These are phyloP conservation scores for Pythium brassicae DNA, from an alignment of 352 stramenopile species.

Conservation along the genomic window DNA sequence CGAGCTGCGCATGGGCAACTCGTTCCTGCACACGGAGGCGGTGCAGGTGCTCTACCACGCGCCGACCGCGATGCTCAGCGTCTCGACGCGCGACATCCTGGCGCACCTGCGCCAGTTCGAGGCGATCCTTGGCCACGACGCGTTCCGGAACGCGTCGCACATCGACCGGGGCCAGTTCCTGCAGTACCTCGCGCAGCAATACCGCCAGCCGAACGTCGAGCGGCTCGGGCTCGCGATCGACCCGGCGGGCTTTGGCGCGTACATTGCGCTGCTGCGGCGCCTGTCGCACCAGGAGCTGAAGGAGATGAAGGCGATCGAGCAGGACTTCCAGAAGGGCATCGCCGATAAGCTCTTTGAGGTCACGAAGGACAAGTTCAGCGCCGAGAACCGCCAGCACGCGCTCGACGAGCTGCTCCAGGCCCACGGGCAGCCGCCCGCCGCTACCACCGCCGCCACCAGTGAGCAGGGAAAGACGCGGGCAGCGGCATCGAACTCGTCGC, in stretches of 20 bases:
- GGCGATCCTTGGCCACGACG: conserved; percentile 53
- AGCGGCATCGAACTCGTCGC: conserved; percentile 25
- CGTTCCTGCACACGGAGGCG: conserved; percentile 74
- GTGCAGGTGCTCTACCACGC: conserved; percentile 65
- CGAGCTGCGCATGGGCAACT: conserved; percentile 75
- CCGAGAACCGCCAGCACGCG: conserved; percentile 71
- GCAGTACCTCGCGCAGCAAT: conserved; percentile 67
- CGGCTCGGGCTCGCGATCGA: conserved; percentile 68
- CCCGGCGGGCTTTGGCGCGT: conserved; percentile 59
- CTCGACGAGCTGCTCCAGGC: conserved; percentile 56
- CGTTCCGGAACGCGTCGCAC: conserved; percentile 47
- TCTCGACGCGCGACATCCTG: conserved; percentile 74
- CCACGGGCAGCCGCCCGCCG: no score
- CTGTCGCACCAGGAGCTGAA: conserved; percentile 75
- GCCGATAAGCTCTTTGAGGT: conserved; percentile 77
- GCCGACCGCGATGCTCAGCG: conserved; percentile 33
- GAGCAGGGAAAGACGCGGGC: background rate
- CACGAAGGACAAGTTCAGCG: conserved; percentile 82
- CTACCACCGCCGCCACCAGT: background rate
- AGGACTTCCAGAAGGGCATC: conserved; percentile 78
- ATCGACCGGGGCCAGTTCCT: conserved; percentile 71
- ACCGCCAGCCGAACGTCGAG: conserved; percentile 49
- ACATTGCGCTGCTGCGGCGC: conserved; percentile 73
- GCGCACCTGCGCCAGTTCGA: conserved; percentile 62
- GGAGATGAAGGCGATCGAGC: conserved; percentile 73